phyloP scores from a whole-genome alignment of 257 asterid genomes.

The Nicotiana paniculata region DNA sequence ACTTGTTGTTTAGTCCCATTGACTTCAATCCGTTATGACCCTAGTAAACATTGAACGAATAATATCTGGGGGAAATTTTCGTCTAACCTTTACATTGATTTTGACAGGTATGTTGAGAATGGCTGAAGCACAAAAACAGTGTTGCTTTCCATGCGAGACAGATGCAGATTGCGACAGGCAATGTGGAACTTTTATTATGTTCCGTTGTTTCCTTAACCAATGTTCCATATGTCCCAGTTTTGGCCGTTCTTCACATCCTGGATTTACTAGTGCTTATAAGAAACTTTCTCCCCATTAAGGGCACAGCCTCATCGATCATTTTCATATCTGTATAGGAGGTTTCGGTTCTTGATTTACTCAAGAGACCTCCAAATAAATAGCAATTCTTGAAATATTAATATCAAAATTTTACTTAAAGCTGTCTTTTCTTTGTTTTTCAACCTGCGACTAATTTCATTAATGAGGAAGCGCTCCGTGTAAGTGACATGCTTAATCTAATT shows the following conservation, averaged over 20 bases:
- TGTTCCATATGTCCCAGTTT: not conserved
- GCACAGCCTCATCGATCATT: no score
- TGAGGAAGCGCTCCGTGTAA: not conserved
- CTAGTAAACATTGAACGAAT: no score
- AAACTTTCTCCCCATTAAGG: not conserved
- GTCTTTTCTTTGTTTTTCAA: no score
- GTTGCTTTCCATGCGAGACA: not conserved
- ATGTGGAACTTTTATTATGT: not conserved
- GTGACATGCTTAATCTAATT: not conserved
- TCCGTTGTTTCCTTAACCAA: not conserved
- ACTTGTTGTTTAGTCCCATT: no score
- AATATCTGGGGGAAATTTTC: not conserved
- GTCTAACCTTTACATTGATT: not conserved
- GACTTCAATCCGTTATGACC: no score
- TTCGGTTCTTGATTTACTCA: no score
- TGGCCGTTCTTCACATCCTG: not conserved
- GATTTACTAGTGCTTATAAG: not conserved
- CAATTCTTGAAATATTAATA: no score
- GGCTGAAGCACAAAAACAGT: not conserved
- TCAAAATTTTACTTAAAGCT: no score
- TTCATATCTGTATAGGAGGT: no score
- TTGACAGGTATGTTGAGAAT: not conserved
- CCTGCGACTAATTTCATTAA: no score
- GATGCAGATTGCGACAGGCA: not conserved
- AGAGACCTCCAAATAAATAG: no score